phyloP scores from a whole-genome alignment of 106 monocot genomes.

The Acorus gramineus region DNA sequence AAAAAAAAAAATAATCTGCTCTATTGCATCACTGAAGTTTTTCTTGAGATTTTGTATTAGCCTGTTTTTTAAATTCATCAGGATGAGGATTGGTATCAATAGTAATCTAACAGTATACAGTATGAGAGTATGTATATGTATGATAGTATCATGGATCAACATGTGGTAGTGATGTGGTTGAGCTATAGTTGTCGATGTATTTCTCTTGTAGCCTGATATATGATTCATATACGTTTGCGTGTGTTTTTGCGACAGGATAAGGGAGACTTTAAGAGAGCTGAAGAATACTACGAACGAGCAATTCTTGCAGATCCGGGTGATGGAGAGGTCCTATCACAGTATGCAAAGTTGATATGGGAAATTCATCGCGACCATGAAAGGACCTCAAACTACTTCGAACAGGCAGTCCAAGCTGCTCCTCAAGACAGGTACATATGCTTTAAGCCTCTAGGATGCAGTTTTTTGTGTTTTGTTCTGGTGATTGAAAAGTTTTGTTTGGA shows the following conservation, averaged over 20 bases:
- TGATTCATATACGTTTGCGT: not conserved
- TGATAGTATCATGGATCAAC: too few relatives aligned
- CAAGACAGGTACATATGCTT: constrained; percentile 32
- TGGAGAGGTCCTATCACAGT: constrained; percentile 59
- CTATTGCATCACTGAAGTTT: not conserved
- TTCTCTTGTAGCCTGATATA: not conserved
- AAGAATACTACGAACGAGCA: constrained; percentile 74
- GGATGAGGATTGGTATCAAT: too few relatives aligned
- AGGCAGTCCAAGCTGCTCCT: constrained; percentile 48
- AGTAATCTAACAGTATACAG: too few relatives aligned
- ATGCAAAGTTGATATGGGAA: constrained; percentile 72
- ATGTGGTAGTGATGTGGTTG: too few relatives aligned
- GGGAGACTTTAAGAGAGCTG: constrained; percentile 40
- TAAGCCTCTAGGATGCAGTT: not conserved
- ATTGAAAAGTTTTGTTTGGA: too few relatives aligned
- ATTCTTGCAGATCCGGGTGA: constrained; percentile 66
- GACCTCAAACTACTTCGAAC: constrained; percentile 56
- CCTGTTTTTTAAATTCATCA: too few relatives aligned
- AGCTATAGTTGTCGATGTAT: not conserved
- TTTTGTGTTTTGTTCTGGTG: too few relatives aligned
- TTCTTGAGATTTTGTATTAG: too few relatives aligned
- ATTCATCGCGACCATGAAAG: constrained; percentile 55
- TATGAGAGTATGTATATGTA: too few relatives aligned
- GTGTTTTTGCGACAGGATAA: constrained; percentile 22
- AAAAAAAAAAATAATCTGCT: too few relatives aligned